phyloP scores from a whole-genome alignment of 306 rosid genomes.

The Canavalia gladiata region DNA sequence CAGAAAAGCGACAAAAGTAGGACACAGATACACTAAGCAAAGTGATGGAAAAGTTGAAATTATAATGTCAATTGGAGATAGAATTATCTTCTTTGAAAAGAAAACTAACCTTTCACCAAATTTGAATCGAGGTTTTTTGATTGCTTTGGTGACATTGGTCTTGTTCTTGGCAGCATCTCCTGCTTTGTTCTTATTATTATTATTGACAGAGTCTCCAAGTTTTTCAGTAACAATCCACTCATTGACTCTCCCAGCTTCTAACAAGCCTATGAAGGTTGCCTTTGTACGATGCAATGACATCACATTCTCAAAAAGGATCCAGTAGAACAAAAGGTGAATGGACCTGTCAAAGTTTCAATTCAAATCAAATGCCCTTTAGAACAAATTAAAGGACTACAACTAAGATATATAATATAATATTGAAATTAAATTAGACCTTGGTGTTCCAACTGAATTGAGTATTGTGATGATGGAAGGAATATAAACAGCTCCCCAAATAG shows the following conservation, averaged over 20 bases:
- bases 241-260: slow-evolving; percentile 77
- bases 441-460: slow-evolving; percentile 88
- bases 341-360: slow-evolving; percentile 60
- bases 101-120: slow-evolving; percentile 65
- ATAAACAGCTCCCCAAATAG: slow-evolving; percentile 90
- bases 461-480: slow-evolving; percentile 85
- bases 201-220: slow-evolving; percentile 72
- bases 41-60: slow-evolving; percentile 24
- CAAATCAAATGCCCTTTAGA: not conserved
- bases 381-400: slow-evolving; percentile 1
- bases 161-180: slow-evolving; percentile 69
- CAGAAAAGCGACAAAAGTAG: slow-evolving; percentile 22
- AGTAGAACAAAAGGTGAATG: slow-evolving; percentile 79
- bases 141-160: slow-evolving; percentile 52
- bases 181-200: slow-evolving; percentile 76
- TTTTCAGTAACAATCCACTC: slow-evolving; percentile 93
- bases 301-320: slow-evolving; percentile 90
- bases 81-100: slow-evolving; percentile 6
- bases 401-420: not conserved
- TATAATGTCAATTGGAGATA: slow-evolving; percentile 19
- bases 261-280: slow-evolving; percentile 77
- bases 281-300: slow-evolving; percentile 91
- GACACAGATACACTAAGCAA: slow-evolving; percentile 14
- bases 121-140: slow-evolving; percentile 57
- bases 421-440: slow-evolving; percentile 60